A percentile compares a stretch with the other conserved stretches of the same genome.
Evolutionary conservation across 192 early-diverging fungal species (phyloP).

Genomic region (Bifiguratus adelaidae): DNA sequence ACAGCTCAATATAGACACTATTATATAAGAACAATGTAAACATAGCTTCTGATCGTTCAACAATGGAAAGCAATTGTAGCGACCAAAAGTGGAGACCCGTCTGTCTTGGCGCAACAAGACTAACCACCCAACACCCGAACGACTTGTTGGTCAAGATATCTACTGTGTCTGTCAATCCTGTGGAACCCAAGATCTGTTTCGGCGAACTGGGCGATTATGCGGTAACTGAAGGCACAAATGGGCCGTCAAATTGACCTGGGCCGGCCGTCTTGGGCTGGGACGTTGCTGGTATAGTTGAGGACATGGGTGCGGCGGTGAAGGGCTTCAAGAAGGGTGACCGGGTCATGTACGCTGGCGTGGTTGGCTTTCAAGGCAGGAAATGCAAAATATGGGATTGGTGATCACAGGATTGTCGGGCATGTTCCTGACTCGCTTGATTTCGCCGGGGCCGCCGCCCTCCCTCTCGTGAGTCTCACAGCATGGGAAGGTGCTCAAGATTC

Average conservation of each 20-base stretch:
- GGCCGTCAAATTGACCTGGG: too few species aligned
- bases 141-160: conserved; percentile 1
- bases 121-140: too few species aligned
- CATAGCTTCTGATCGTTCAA: too few species aligned
- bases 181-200: not conserved
- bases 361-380: not conserved
- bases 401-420: not conserved
- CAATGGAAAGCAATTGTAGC: too few species aligned
- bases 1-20: too few species aligned
- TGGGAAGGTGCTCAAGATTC: not conserved
- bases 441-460: not conserved
- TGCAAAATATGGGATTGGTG: not conserved
- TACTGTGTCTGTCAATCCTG: conserved; percentile 1
- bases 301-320: not conserved
- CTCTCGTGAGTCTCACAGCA: not conserved
- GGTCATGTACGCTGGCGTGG: conserved; percentile 1
- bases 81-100: too few species aligned
- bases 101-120: too few species aligned
- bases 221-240: too few species aligned
- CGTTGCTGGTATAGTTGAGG: not conserved
- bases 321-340: conserved; percentile 1
- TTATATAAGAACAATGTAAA: too few species aligned
- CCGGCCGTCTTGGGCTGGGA: not conserved
- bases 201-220: not conserved
- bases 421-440: not conserved